Conservation (phyloP, 768 basidiomycete species). For the Rhodotorula taiwanensis region DNA sequence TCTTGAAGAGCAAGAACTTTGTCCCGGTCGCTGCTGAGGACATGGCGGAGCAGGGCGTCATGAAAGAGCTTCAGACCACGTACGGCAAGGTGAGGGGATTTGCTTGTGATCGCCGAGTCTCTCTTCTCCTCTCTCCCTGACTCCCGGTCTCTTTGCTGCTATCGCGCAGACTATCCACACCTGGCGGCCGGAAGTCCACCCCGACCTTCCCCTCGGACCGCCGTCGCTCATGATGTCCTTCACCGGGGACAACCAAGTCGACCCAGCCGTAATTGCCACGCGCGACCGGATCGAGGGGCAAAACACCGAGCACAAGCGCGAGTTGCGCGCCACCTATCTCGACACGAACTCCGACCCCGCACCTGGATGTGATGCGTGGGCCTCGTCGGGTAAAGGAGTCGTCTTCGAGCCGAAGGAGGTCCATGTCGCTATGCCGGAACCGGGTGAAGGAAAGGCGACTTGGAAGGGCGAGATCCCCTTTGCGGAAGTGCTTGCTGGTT, state of each 20-base stretch:
- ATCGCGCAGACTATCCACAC: conserved; percentile 37
- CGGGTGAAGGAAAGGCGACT: not conserved
- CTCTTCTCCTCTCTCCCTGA: not conserved
- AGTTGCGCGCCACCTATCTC: conserved; percentile 47
- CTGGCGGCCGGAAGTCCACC: conserved; percentile 46
- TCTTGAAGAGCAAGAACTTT: conserved; percentile 1
- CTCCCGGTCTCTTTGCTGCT: not conserved
- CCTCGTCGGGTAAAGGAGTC: conserved; percentile 44
- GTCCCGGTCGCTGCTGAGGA: conserved; percentile 43
- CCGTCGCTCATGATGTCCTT: conserved; percentile 52
- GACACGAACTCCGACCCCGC: conserved; percentile 45
- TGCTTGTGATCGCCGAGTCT: no score
- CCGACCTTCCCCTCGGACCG: conserved; percentile 45
- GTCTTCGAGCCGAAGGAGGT: conserved; percentile 44
- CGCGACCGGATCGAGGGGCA: conserved; percentile 43
- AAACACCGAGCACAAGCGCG: conserved; percentile 44
- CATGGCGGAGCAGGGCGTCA: conserved; percentile 46
- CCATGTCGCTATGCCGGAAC: conserved; percentile 15
- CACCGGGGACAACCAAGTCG: conserved; percentile 47
- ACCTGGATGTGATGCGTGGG: conserved; percentile 48
- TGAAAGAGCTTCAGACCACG: conserved; percentile 50
- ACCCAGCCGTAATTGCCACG: conserved; percentile 41
- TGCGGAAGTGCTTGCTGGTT: conserved; percentile 9
- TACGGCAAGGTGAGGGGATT: conserved; percentile 50
- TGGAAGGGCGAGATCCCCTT: conserved; percentile 19